Percentiles rank a stretch among this genome's conserved stretches.
Evolutionary conservation across 2,329 filamentous ascomycete species (phyloP).

Genomic region (Tolypocladium tropicale): DNA sequence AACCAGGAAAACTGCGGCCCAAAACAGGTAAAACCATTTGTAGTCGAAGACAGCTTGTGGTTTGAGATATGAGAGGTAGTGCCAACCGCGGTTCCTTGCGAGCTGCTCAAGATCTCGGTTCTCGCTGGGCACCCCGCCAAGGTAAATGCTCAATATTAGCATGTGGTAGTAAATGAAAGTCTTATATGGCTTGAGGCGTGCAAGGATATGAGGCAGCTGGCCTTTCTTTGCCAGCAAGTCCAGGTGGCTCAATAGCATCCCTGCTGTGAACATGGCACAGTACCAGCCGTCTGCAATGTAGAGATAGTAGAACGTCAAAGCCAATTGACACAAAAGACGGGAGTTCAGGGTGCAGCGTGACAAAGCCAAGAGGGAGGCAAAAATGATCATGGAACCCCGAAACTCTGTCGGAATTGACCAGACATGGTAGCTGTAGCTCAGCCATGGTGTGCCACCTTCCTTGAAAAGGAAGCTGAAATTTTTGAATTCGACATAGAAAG

Average conservation of each 20-base stretch:
- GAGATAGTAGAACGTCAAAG: constrained; percentile 53
- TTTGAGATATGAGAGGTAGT: constrained; percentile 48
- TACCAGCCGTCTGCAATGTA: constrained; percentile 57
- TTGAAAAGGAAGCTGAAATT: constrained; percentile 61
- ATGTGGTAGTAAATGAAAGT: constrained; percentile 40
- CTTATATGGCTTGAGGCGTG: constrained; percentile 35
- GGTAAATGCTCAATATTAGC: constrained; percentile 40
- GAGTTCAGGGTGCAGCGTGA: constrained; percentile 42
- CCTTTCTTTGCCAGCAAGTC: constrained; percentile 41
- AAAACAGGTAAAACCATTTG: constrained; percentile 60
- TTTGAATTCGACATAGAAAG: constrained; percentile 46
- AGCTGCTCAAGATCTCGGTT: constrained; percentile 37
- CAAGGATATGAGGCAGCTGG: constrained; percentile 40
- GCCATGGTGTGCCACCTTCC: constrained; percentile 43
- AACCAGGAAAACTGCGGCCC: constrained; percentile 47
- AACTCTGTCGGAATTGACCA: constrained; percentile 58
- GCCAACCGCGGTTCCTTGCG: constrained; percentile 47
- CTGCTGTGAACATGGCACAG: constrained; percentile 48
- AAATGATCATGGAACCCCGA: constrained; percentile 53
- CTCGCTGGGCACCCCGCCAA: constrained; percentile 50
- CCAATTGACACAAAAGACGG: constrained; percentile 42
- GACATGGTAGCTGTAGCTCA: constrained; percentile 42
- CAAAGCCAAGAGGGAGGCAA: constrained; percentile 45
- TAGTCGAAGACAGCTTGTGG: constrained; percentile 55
- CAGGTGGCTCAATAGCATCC: constrained; percentile 53